Evolutionary conservation across 2,329 filamentous ascomycete species (phyloP), one percentile per base, ranked within the genome.

Genomic region (Didymellaceae sp.): DNA sequence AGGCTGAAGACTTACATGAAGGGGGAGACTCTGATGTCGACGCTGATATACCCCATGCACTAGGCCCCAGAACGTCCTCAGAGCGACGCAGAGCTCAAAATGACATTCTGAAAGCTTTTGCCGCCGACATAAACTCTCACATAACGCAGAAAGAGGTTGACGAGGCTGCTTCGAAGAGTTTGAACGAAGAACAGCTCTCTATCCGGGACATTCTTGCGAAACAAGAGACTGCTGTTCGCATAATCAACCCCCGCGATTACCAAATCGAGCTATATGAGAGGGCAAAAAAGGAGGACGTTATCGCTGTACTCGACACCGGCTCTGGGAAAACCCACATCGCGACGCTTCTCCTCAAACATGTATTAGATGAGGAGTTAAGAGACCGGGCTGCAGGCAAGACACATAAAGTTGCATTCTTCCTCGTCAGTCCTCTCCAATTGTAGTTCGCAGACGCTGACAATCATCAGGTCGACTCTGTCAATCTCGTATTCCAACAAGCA

Each of bases 251-350:
- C 0, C 82, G 93, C 39, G 91, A 96, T 64, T 99, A 97, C 66
- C 94, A 99, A 70, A 77, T 90, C 10, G 93, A 97, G 68, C 81
- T 99, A 0, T 97, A 94, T 65, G 90, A 97, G 70, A 84, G 84
- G 57, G 93, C 94, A 4, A 96, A 94, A 67, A 68, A 82, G 42
- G 83, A 87, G 60, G 99, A 99, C 67, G 89, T 87, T 6, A 96
- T 99, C 60, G 92, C 94, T 1, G 94, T 99, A 1, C 81, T 97
- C 1, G 91, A 95, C 65, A 97, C 93, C n/a, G 91, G 94, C 10
- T 91, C 91, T 3, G 94, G 94, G 2, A 99, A 99, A 75, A 99
- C 94, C 0, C 79, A 97, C n/a, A 97, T 99, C 61, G 92, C 94
- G 0, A 91, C 90, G 1, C 80, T 97, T 2, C 80, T 99, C 5